Evolutionary conservation across 306 rosid species (phyloP).

Genomic region (Elaeagnus macrophylla): DNA sequence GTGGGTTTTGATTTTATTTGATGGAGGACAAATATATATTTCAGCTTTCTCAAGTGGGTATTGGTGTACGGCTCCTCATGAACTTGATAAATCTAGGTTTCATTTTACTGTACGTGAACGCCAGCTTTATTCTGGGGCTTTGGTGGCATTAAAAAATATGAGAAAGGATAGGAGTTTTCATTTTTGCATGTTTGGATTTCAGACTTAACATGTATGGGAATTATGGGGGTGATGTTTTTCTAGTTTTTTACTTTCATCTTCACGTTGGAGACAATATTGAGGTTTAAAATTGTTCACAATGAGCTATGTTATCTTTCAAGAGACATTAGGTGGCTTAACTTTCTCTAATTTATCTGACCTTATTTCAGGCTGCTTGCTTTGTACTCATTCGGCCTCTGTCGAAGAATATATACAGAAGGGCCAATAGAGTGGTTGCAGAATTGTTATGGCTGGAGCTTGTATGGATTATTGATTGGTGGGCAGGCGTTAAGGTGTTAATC

Average conservation of each 20-base stretch:
- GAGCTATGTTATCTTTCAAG: no score
- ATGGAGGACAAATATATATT: neutral
- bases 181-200: no score
- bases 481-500: constrained; percentile 65
- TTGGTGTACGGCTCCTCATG: neutral
- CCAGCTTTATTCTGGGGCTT: neutral
- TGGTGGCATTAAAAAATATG: neutral
- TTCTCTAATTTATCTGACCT: neutral
- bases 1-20: constrained; percentile 6
- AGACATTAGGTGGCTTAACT: neutral
- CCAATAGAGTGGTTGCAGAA: constrained; percentile 65
- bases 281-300: neutral
- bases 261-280: no score
- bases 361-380: constrained; percentile 60
- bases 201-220: no score
- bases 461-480: constrained; percentile 90
- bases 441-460: constrained; percentile 79
- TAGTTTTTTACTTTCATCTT: no score
- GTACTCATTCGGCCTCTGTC: constrained; percentile 58
- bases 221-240: no score
- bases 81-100: constrained; percentile 15
- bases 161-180: neutral
- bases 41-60: constrained; percentile 4
- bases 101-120: neutral
- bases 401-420: constrained; percentile 53